These are phyloP conservation scores for Phytopythium mirpurense DNA, from an alignment of 352 stramenopile genomes.

Conservation along the genomic window DNA sequence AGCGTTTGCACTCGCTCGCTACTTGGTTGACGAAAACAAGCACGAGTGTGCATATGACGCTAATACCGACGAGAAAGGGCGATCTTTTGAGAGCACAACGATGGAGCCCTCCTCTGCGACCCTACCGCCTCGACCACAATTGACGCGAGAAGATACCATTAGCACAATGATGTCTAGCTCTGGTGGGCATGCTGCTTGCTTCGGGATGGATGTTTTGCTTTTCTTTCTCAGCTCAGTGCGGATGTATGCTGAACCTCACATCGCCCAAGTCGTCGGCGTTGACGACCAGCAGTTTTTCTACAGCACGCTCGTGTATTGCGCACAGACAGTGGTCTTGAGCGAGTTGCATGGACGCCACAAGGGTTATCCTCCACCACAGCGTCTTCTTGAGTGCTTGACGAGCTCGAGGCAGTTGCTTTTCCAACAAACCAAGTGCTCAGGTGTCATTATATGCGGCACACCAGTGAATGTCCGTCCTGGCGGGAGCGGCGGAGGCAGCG, in stretches of 20 bases:
- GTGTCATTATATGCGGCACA: conserved; percentile 44
- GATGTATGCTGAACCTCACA: conserved; percentile 26
- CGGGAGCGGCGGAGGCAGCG: conserved; percentile 1
- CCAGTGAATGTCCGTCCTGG: conserved; percentile 8
- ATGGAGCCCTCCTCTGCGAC: not conserved
- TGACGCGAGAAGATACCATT: conserved; percentile 2
- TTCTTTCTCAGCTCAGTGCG: conserved; percentile 48
- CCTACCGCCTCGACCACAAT: not conserved
- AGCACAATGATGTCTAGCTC: not conserved
- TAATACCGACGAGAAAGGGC: not conserved
- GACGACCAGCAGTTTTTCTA: conserved; percentile 77
- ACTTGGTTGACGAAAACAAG: conserved; percentile 47
- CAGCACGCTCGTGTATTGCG: conserved; percentile 55
- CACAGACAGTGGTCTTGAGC: conserved; percentile 47
- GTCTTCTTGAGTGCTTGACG: conserved; percentile 37
- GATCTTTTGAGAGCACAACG: not conserved
- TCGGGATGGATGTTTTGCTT: conserved; percentile 41
- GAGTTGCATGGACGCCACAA: conserved; percentile 47
- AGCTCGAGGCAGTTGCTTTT: conserved; percentile 50
- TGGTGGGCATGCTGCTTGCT: conserved; percentile 20
- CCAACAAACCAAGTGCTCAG: conserved; percentile 60
- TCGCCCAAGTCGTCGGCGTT: conserved; percentile 31
- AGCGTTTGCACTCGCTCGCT: conserved; percentile 41
- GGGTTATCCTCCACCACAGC: conserved; percentile 11
- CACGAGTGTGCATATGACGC: conserved; percentile 17